Conservation (phyloP, 345 rosid species). For the Luvunga scandens region DNA sequence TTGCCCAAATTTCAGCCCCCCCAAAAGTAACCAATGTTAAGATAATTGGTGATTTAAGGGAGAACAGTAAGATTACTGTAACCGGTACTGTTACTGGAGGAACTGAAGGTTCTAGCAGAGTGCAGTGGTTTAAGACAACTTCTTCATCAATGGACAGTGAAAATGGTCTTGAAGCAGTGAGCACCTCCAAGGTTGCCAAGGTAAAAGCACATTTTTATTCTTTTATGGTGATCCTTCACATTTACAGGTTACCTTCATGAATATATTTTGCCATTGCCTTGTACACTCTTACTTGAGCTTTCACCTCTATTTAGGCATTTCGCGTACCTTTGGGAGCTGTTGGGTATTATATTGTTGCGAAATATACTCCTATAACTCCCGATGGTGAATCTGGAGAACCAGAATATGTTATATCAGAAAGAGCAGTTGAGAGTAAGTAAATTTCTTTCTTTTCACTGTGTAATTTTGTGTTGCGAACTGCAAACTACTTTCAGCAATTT, state of each 20-base stretch:
- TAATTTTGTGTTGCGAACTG: neutral
- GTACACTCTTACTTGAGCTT: conserved; percentile 26
- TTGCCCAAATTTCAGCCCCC: conserved; percentile 60
- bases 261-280: neutral
- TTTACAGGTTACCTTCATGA: conserved; percentile 2
- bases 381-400: conserved; percentile 91
- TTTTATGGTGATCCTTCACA: neutral
- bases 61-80: conserved; percentile 83
- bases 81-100: conserved; percentile 85
- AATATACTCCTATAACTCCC: conserved; percentile 84
- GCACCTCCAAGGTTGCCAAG: conserved; percentile 88
- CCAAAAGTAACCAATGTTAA: conserved; percentile 85
- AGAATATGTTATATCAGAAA: conserved; percentile 68
- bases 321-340: conserved; percentile 96
- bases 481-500: no score
- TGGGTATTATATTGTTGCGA: conserved; percentile 72
- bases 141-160: conserved; percentile 51
- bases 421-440: conserved; percentile 74
- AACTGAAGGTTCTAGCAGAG: conserved; percentile 90
- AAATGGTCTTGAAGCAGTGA: conserved; percentile 75
- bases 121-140: conserved; percentile 87
- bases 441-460: neutral
- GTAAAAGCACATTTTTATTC: conserved; percentile 30
- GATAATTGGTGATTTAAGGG: conserved; percentile 83
- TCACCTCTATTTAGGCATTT: conserved; percentile 57